Base-by-base conservation (phyloP, 345 rosid genomes). In the Aquilaria malaccensis region DNA sequence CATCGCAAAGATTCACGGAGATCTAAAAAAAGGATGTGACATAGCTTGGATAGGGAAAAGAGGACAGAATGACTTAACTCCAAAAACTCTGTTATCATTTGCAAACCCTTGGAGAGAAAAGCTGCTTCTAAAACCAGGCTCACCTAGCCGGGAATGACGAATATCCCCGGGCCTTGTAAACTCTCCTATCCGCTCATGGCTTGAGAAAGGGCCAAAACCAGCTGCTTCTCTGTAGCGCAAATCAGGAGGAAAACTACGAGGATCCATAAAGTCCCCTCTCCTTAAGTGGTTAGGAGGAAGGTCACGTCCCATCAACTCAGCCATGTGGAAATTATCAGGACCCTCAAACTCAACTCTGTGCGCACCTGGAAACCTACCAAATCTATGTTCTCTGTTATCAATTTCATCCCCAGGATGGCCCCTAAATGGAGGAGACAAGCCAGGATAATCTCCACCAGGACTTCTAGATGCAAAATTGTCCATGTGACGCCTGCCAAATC, bases 51-150 rank as follows among this genome's bases (percentile, higher is more conserved):
- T 37, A 37, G 43, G 10, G 11, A 11, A 29, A 9, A 14, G 52
- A 11, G 2, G 3, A 59, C 9, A 45, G 54, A n/a, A 56, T 9
- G 51, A 80, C 89, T 83, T 67, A 85, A 85, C 88, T 72, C 77
- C 55, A 77, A 59, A 75, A 51, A 55, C 56, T 58, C 83, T 84
- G 62, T 76, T 81, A 76, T 77, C 79, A 62, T 51, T 65, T 55
- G 76, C 73, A 70, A 69, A 72, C 59, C 75, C 75, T 59, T 72
- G 79, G 51, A 55, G 66, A 10, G 85, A 65, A 72, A 70, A 77
- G 77, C 62, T 77, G 72, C 88, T 81, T 52, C 88, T 78, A 59
- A 76, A 83, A 61, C 91, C 88, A 33, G 85, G 81, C 61, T 83
- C 91, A 59, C 85, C 87, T 75, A 70, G 77, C 32, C 69, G 78